A percentile compares a stretch with the other conserved stretches of the same genome.
These are phyloP conservation scores for Zea luxurians DNA, from an alignment of 176 grass and related monocot species.

Conservation along the genomic window DNA sequence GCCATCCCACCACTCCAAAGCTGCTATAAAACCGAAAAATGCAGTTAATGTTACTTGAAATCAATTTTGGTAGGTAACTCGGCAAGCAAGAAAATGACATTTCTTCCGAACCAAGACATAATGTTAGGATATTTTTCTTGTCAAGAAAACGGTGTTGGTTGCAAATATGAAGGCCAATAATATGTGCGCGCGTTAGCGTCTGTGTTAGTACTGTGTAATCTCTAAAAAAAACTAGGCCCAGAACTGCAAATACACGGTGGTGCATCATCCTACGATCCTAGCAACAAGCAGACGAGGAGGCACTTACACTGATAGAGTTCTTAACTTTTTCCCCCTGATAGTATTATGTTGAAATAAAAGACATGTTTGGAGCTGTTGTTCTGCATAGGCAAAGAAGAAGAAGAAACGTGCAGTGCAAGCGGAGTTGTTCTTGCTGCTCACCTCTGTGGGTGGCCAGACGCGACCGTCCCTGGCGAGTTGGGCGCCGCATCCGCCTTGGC, in stretches of 20 bases:
- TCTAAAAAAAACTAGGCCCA: no score
- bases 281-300: conserved; percentile 12
- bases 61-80: not conserved
- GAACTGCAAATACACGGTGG: not conserved
- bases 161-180: conserved; percentile 8
- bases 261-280: conserved; percentile 13
- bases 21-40: conserved; percentile 28
- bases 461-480: conserved; percentile 42
- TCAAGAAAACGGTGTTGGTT: not conserved
- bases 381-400: not conserved
- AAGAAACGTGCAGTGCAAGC: not conserved
- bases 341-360: not conserved
- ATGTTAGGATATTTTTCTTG: not conserved
- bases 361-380: not conserved
- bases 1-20: conserved; percentile 84
- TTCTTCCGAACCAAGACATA: not conserved
- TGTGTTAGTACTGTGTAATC: no score
- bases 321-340: not conserved
- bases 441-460: conserved; percentile 59
- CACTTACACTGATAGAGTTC: not conserved
- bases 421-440: conserved; percentile 3
- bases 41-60: conserved; percentile 16
- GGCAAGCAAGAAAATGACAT: conserved; percentile 3
- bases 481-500: conserved; percentile 23
- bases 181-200: no score